Conservation (phyloP, 306 rosid species). For the Inga laurina region DNA sequence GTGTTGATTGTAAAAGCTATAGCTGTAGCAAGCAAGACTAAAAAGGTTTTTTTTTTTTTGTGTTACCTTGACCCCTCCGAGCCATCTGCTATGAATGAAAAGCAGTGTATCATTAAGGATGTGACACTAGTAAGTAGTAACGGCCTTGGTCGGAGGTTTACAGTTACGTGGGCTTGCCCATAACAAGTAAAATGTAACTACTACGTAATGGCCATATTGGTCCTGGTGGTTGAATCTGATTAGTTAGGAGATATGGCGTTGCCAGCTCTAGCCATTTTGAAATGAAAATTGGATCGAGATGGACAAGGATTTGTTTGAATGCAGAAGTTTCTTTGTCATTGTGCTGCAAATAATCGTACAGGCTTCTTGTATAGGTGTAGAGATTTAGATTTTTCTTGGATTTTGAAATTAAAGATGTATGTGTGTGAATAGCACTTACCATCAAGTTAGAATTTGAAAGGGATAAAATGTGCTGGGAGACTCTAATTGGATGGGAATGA, state of each 20-base stretch:
- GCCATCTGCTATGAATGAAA: not conserved
- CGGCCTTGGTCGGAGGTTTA: not conserved
- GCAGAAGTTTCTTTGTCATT: not conserved
- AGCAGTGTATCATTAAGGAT: not conserved
- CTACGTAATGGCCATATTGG: not conserved
- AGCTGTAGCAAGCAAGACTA: not conserved
- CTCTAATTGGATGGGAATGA: not conserved
- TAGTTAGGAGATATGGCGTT: not conserved
- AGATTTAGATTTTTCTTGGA: conserved; percentile 3
- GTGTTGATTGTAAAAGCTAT: not conserved
- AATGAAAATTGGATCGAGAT: not conserved
- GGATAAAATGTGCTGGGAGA: not conserved
- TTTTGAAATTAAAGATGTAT: not conserved
- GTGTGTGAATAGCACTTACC: not conserved
- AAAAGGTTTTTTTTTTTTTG: not conserved
- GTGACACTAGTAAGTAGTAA: not conserved
- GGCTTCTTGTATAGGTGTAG: not conserved
- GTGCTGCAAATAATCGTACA: not conserved
- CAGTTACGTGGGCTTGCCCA: not conserved
- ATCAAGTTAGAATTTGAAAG: not conserved
- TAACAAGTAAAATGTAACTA: not conserved
- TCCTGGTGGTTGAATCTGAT: conserved; percentile 3
- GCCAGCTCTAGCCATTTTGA: not conserved
- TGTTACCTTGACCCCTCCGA: not conserved
- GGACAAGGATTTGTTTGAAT: not conserved